Evolutionary conservation across 139 green algal species (phyloP), one percentile per base, ranked within the genome.

Genomic region (Mesotaenium endlicherianum): DNA sequence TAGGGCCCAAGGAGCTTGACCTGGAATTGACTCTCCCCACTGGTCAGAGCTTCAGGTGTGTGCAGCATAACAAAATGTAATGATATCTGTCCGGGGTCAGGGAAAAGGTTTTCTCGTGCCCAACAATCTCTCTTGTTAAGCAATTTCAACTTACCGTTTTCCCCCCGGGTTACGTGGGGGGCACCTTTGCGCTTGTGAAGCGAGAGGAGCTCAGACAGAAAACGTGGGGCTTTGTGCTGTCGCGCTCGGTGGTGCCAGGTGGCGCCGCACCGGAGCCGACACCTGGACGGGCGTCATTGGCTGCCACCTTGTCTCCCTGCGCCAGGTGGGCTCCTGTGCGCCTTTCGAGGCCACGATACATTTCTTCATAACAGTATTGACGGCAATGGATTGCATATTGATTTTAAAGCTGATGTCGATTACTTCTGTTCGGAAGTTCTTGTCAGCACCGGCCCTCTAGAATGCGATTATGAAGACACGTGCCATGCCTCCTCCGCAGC

Each of bases 11-110:
- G 26, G 72, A 80, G 47, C 30, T 80, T 30, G 47, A 68, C 47
- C 47, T 80, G 6, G 20, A 43, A 26, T 45, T 67, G 14, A 80
- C 72, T 8, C 36, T 80, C 20, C 43, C 72, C 31, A 80, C 72
- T 14, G 72, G 72, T 30, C 72, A 80, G 34, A 80, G 44, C 5
- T 80, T 80, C 72, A 42, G 72, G 70, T 78, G 70, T 20, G 42
- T 36, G 41, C 41, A 60, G 31, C 31, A 49, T 80, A 8, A 2
- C 20, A 4, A 6, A 26, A 44, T 44, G 45, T 34, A 3, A 16
- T 17, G 36, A 45, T 17, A 2, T 43, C 4, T 43, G 17, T 4
- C 14, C 36, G 2, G 41, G 40, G 41, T 34, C 3, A 45, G 1
- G 43, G 5, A 6, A n/a, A n/a, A n/a, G n/a, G n/a, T n/a, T n/a